Evolutionary conservation across 2,329 filamentous ascomycete species (phyloP).

Genomic region (Microascus cirrosus): DNA sequence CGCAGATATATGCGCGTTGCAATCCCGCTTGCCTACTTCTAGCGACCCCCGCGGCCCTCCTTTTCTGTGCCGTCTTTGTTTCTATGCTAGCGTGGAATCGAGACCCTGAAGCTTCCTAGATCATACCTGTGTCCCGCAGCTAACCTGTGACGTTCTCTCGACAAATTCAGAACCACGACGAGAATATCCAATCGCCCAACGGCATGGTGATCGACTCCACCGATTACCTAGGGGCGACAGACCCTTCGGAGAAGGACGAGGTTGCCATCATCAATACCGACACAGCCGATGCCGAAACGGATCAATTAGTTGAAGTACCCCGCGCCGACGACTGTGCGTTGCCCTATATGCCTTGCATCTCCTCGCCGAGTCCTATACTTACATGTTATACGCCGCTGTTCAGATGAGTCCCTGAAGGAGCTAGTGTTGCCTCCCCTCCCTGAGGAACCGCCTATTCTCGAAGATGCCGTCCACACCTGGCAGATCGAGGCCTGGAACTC

Average conservation of each 20-base stretch:
- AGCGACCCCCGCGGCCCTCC: not conserved
- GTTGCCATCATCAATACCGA: slow-evolving; percentile 45
- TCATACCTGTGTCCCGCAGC: not conserved
- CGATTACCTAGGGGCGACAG: slow-evolving; percentile 39
- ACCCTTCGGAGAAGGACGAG: slow-evolving; percentile 36
- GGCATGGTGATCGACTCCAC: slow-evolving; percentile 45
- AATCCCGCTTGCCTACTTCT: not conserved
- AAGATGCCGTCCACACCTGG: slow-evolving; percentile 74
- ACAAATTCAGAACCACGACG: slow-evolving; percentile 34
- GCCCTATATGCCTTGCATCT: not conserved
- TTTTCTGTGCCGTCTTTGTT: not conserved
- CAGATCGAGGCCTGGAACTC: slow-evolving; percentile 73
- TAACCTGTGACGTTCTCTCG: not conserved
- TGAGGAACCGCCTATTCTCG: slow-evolving; percentile 70
- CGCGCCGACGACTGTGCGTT: slow-evolving; percentile 27
- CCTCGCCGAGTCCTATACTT: not conserved
- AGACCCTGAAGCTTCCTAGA: not conserved
- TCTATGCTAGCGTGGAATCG: not conserved
- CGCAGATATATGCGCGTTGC: not conserved
- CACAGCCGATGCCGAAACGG: slow-evolving; percentile 33
- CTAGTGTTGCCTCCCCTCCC: slow-evolving; percentile 59
- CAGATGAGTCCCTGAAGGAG: slow-evolving; percentile 78
- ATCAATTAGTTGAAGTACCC: slow-evolving; percentile 34
- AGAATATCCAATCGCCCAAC: slow-evolving; percentile 40
- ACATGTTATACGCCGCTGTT: not conserved